phyloP scores from a whole-genome alignment of 2,329 filamentous ascomycete species.

The Talaromyces sp. region DNA sequence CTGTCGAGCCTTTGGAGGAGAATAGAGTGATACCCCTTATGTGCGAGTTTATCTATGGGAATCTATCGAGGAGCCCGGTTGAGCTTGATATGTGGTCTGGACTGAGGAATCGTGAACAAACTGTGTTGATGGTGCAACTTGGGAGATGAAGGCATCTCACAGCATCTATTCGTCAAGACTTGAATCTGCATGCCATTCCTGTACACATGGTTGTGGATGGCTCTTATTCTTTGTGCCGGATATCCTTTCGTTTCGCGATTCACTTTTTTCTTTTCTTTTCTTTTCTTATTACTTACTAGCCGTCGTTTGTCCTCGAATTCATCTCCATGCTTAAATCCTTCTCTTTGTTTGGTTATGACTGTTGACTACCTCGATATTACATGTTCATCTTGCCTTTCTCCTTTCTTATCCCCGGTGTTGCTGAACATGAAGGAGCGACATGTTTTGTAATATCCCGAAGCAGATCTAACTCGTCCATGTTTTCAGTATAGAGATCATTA shows the following conservation, averaged over 20 bases:
- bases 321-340: constrained; percentile 9
- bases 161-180: background rate
- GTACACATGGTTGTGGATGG: constrained; percentile 22
- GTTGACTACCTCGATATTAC: background rate
- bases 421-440: constrained; percentile 15
- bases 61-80: constrained; percentile 26
- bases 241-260: background rate
- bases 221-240: constrained; percentile 7
- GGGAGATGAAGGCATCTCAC: constrained; percentile 1
- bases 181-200: background rate
- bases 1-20: constrained; percentile 25
- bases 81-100: constrained; percentile 30
- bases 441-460: constrained; percentile 18
- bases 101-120: constrained; percentile 19
- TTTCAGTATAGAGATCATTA: constrained; percentile 17
- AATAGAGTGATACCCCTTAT: constrained; percentile 41
- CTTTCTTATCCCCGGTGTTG: constrained; percentile 19
- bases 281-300: constrained; percentile 18
- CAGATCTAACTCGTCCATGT: constrained; percentile 15
- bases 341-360: background rate
- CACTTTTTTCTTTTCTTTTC: constrained; percentile 15
- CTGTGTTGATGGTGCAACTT: constrained; percentile 1
- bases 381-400: constrained; percentile 13
- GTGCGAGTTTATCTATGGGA: constrained; percentile 35
- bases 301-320: constrained; percentile 17